Evolutionary conservation across 176 grass and related monocot genomes (phyloP), one percentile per base, ranked within the genome.

Genomic region (Zea luxurians): DNA sequence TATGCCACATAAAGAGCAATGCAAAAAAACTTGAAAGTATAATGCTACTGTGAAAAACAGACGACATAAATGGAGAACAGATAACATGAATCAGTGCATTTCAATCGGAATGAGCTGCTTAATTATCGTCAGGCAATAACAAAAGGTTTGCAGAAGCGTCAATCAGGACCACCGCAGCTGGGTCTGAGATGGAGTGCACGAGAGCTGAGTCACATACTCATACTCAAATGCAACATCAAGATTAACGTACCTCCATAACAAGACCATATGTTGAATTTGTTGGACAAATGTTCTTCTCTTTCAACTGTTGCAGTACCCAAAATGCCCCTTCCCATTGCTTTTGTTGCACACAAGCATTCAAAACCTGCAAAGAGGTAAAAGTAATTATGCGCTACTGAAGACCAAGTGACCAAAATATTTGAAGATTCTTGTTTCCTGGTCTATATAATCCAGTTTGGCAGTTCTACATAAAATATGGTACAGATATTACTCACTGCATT

Each of bases 261-360:
- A 98, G 89, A 72, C 95, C 95, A 78, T 98, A 94, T 78, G 95
- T 98, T 57, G 91, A 94, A 84, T 90, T 98, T 90, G 91, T 92
- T 63, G 95, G 85, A 41, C 78, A 80, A 74, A 94, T 90, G 69
- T 82, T 76, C 16, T 92, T 87, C 59, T 92, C 80, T 84, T 94
- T 94, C 84, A 94, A 90, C 57, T 98, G 91, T 71, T 94, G 89
- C 70, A 98, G 75, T 61, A 98, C 95, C 95, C 95, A 97, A 77
- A 97, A 97, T 88, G 89, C 88, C 86, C 95, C 95, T 88, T 97
- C 89, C 95, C 95, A 97, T 82, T 97, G 91, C 74, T 97, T 92
- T 82, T 81, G 87, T 82, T 90, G 89, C 60, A 97, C 87, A 49
- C 95, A 97, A 84, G 91, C 87, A 94, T 97, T 97, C 73, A 97